These are phyloP conservation scores for Leccinum variicolor DNA, from an alignment of 768 basidiomycete species.

Conservation along the genomic window DNA sequence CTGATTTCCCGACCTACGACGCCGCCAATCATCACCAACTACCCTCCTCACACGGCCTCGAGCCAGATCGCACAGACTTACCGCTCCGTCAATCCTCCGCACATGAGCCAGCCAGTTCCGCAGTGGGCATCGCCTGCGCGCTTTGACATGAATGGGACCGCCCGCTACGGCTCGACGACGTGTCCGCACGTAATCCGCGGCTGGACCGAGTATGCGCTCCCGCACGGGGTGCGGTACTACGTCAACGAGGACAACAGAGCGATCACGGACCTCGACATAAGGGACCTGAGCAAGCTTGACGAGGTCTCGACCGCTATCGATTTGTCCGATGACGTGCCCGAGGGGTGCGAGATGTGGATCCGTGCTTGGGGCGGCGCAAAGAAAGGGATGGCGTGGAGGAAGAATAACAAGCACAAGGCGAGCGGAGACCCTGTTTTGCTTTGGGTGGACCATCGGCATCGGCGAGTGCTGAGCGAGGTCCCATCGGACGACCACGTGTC, in stretches of 20 bases:
- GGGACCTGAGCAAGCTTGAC: slow-evolving; percentile 48
- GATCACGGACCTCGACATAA: slow-evolving; percentile 71
- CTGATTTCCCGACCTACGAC: slow-evolving; percentile 41
- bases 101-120: slow-evolving; percentile 27
- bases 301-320: slow-evolving; percentile 32
- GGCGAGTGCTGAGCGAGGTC: slow-evolving; percentile 48
- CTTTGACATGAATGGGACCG: slow-evolving; percentile 30
- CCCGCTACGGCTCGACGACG: slow-evolving; percentile 29
- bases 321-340: slow-evolving; percentile 31
- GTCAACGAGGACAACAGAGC: slow-evolving; percentile 57
- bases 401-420: slow-evolving; percentile 31
- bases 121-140: slow-evolving; percentile 25
- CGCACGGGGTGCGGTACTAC: slow-evolving; percentile 70
- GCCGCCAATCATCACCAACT: slow-evolving; percentile 26
- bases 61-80: slow-evolving; percentile 25
- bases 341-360: slow-evolving; percentile 64
- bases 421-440: slow-evolving; percentile 36
- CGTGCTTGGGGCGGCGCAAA: slow-evolving; percentile 36
- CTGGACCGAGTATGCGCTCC: slow-evolving; percentile 75
- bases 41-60: slow-evolving; percentile 15
- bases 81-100: slow-evolving; percentile 12
- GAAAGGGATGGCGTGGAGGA: slow-evolving; percentile 26
- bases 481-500: slow-evolving; percentile 31
- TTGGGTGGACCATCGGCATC: slow-evolving; percentile 67
- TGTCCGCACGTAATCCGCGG: slow-evolving; percentile 41